Percentiles rank a stretch among this genome's conserved stretches.
These are phyloP conservation scores for Globisporangium orthogonon DNA, from an alignment of 352 stramenopile genomes.

Conservation along the genomic window DNA sequence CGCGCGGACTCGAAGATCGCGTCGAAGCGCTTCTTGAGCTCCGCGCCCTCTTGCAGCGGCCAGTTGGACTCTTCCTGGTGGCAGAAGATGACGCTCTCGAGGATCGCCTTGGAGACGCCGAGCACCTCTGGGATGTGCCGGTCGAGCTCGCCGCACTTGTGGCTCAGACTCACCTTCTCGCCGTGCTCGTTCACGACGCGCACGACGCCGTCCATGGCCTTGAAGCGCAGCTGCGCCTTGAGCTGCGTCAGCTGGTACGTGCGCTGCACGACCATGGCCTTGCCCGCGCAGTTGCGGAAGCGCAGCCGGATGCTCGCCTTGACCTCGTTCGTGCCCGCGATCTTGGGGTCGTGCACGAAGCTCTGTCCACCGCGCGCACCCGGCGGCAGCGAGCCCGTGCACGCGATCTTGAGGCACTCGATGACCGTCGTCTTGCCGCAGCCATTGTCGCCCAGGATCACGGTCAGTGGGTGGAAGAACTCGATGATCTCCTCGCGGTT, in stretches of 20 bases:
- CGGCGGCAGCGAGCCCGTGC: constrained; percentile 93
- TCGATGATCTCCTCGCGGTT: constrained; percentile 94
- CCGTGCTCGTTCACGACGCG: constrained; percentile 87
- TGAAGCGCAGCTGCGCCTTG: constrained; percentile 91
- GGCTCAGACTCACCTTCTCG: constrained; percentile 87
- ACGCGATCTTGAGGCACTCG: constrained; percentile 98
- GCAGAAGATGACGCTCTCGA: constrained; percentile 99
- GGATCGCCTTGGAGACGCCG: constrained; percentile 95
- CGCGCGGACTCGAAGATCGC: constrained; percentile 99
- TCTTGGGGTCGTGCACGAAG: constrained; percentile 97
- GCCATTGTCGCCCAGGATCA: constrained; percentile 96
- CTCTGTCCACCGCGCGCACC: constrained; percentile 84
- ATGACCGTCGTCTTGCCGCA: constrained; percentile 99
- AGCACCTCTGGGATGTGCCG: constrained; percentile 92
- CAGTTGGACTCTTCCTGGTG: constrained; percentile 98
- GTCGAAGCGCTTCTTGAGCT: constrained; percentile 99
- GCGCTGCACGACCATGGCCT: constrained; percentile 90
- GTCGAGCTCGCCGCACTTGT: constrained; percentile 96
- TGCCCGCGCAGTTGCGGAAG: constrained; percentile 89
- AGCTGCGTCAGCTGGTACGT: constrained; percentile 94
- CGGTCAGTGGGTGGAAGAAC: constrained; percentile 99
- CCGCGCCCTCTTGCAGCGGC: constrained; percentile 93
- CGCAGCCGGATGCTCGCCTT: constrained; percentile 84
- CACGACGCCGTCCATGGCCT: constrained; percentile 95
- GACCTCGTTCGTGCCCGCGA: constrained; percentile 89